Conservation (phyloP, 208 protist species). For the Blechomonas ayalai region DNA sequence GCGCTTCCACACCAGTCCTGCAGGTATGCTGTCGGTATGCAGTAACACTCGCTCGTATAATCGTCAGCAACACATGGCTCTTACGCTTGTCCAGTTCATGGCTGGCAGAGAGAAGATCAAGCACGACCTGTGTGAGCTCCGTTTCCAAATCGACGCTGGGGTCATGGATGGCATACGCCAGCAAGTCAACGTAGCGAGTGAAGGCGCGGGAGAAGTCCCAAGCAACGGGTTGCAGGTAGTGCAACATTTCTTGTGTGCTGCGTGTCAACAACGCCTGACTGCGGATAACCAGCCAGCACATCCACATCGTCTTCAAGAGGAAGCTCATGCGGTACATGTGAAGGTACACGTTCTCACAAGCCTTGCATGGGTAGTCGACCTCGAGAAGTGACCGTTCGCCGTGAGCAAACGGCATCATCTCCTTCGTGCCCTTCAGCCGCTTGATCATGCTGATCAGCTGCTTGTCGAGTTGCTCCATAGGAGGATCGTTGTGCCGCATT, state of each 20-base stretch:
- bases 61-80: slow-evolving; percentile 72
- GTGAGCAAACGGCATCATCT: slow-evolving; percentile 68
- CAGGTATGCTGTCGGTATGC: slow-evolving; percentile 23
- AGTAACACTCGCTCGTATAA: slow-evolving; percentile 53
- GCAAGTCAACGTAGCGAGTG: slow-evolving; percentile 42
- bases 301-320: slow-evolving; percentile 74
- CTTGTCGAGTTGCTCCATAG: slow-evolving; percentile 42
- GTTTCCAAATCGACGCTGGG: slow-evolving; percentile 55
- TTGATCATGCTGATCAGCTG: slow-evolving; percentile 38
- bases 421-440: slow-evolving; percentile 56
- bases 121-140: slow-evolving; percentile 59
- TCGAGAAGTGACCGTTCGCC: slow-evolving; percentile 68
- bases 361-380: slow-evolving; percentile 63
- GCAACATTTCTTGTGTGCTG: slow-evolving; percentile 49
- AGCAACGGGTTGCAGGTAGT: slow-evolving; percentile 55
- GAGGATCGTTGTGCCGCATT: slow-evolving; percentile 23
- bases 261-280: slow-evolving; percentile 42
- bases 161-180: slow-evolving; percentile 63
- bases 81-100: slow-evolving; percentile 67
- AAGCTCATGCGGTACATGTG: slow-evolving; percentile 77
- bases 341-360: slow-evolving; percentile 48
- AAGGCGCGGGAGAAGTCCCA: slow-evolving; percentile 52
- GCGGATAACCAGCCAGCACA: slow-evolving; percentile 78
- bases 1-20: too few relatives aligned
- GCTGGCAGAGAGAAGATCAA: slow-evolving; percentile 51